Base-by-base conservation (phyloP, 1,284 basidiomycete genomes). In the Schizophyllum amplum region DNA sequence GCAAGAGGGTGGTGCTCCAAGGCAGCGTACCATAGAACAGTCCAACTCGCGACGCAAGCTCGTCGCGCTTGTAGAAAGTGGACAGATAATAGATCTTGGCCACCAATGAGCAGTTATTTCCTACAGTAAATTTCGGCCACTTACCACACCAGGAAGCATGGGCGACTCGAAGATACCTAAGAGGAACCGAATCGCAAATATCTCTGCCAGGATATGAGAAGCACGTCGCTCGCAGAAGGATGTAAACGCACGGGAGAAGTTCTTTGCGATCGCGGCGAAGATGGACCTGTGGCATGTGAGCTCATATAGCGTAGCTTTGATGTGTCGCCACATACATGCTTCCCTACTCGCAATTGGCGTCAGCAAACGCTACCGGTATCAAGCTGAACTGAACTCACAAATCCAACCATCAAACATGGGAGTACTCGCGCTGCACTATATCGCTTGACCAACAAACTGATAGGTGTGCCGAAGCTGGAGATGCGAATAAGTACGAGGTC, bases 61-160 rank as follows among this genome's bases (percentile, higher is more conserved):
- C 79, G 47, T 74, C 71, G 48, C 78, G 69, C 57, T 71, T 75
- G 64, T 81, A 81, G 59, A 79, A 79, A 5, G 76, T 76, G 1
- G 75, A 76, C 17, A 80, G 68, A 61, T 79, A 79, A 63, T 75
- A 78, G 1, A 78, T 69, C 70, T 72, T 3, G 3, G 7, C 3
- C 2, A 9, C 2, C 17, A 17, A 26, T 26, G 4, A 1, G 27
- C 6, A 22, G 22, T 20, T 50, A 53, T 4, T 7, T 51, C 11
- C 33, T 1, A 26, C 23, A 20, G 15, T 22, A 24, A 22, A 47
- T 9, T 42, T 13, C 21, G 46, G 33, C 24, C 47, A 60, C 60
- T 42, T 53, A 70, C 68, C 48, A 76, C 73, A 22, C 72, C 74
- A n/a, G 75, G 74, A 42, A 78, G 67, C 75, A 77, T 76, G 2